Evolutionary conservation across 2,329 filamentous ascomycete species (phyloP).

Genomic region (Furcasterigmium sp.): DNA sequence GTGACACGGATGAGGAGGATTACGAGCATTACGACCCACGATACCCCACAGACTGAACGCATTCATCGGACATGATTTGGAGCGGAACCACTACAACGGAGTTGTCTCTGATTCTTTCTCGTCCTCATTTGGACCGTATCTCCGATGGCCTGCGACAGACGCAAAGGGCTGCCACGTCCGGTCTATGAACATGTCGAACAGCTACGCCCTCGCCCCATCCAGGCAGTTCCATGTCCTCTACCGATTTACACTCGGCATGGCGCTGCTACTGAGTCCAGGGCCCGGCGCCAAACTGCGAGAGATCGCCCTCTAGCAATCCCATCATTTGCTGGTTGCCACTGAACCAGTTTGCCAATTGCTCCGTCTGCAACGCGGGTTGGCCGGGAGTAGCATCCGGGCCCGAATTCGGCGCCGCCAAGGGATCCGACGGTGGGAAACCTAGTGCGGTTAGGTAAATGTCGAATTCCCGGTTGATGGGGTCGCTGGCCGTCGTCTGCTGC

Average conservation of each 20-base stretch:
- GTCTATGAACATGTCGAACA: no score
- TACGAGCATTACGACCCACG: constrained; percentile 64
- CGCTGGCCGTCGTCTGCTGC: constrained; percentile 38
- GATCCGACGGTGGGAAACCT: constrained; percentile 47
- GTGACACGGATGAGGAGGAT: constrained; percentile 64
- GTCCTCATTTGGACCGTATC: no score
- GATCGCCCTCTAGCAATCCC: constrained; percentile 58
- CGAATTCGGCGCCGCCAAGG: constrained; percentile 9
- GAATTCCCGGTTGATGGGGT: constrained; percentile 52
- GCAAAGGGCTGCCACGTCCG: no score
- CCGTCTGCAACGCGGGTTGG: constrained; percentile 21
- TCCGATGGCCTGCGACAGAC: no score
- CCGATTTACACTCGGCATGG: neutral
- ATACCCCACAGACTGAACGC: constrained; percentile 51
- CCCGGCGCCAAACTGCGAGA: constrained; percentile 33
- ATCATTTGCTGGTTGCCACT: constrained; percentile 61
- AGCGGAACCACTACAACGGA: no score
- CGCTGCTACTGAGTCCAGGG: neutral
- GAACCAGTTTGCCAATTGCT: constrained; percentile 60
- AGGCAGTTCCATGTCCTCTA: neutral
- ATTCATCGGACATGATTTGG: no score
- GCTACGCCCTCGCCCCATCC: no score
- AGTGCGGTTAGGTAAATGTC: constrained; percentile 61
- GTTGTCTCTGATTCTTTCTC: no score
- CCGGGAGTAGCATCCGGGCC: constrained; percentile 21